A percentile compares a stretch with the other conserved stretches of the same genome.
phyloP scores from a whole-genome alignment of 1,284 basidiomycete species.

The Ustilago xerochloae region DNA sequence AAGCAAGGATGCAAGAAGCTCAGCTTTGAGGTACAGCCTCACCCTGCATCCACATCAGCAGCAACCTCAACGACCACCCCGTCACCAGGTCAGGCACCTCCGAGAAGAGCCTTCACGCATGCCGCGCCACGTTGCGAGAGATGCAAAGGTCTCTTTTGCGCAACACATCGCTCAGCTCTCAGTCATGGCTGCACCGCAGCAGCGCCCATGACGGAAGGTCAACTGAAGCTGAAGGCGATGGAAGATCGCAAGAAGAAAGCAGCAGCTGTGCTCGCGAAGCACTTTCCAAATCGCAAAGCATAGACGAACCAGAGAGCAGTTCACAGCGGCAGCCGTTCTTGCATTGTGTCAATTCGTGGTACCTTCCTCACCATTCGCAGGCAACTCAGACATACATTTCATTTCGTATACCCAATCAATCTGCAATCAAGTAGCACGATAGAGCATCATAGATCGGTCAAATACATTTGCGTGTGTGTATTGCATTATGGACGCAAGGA shows the following conservation, averaged over 20 bases:
- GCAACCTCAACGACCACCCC: neutral
- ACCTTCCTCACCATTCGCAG: neutral
- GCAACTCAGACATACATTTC: neutral
- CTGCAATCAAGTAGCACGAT: neutral
- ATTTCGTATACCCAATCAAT: slow-evolving; percentile 15
- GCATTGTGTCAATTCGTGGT: neutral
- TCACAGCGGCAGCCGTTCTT: neutral
- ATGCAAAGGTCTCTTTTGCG: slow-evolving; percentile 57
- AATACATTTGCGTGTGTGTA: neutral
- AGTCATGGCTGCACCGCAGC: slow-evolving; percentile 54
- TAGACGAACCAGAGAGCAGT: neutral
- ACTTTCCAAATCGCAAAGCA: slow-evolving; percentile 51
- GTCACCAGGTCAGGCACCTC: neutral
- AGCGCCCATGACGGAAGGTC: slow-evolving; percentile 53
- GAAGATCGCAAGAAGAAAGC: slow-evolving; percentile 60
- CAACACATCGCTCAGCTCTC: slow-evolving; percentile 40
- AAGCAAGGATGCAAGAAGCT: slow-evolving; percentile 55
- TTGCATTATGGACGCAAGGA: neutral
- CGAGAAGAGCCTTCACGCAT: neutral
- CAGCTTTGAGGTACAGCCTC: slow-evolving; percentile 44
- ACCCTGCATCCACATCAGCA: neutral
- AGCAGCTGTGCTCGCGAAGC: slow-evolving; percentile 53
- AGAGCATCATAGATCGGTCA: neutral
- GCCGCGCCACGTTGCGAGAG: slow-evolving; percentile 55
- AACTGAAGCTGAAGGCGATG: slow-evolving; percentile 47